These are phyloP conservation scores for Saksenaea oblongispora DNA, from an alignment of 371 early-diverging fungal genomes.

Conservation along the genomic window DNA sequence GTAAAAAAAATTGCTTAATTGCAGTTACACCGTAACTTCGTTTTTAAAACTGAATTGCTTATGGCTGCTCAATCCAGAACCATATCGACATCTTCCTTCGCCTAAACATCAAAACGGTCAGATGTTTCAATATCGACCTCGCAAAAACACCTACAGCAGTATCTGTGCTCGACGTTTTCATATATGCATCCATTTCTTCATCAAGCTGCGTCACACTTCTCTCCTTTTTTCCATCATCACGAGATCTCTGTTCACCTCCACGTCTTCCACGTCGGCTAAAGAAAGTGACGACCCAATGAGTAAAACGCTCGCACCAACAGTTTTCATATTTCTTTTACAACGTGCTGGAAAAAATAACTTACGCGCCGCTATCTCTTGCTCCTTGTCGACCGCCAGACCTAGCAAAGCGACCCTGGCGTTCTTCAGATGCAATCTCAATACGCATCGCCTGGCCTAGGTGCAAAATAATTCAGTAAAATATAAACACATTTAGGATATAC, in stretches of 20 bases:
- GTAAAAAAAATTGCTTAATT: neutral
- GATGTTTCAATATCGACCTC: neutral
- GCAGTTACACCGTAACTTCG: neutral
- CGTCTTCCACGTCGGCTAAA: conserved; percentile 13
- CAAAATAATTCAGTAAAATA: neutral
- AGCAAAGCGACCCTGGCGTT: conserved; percentile 8
- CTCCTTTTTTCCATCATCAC: conserved; percentile 14
- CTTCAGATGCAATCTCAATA: conserved; percentile 20
- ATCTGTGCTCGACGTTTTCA: conserved; percentile 19
- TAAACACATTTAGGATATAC: conserved; percentile 10
- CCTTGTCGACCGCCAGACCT: neutral
- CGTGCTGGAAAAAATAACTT: too few relatives aligned
- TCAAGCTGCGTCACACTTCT: conserved; percentile 35
- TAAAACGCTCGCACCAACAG: too few relatives aligned
- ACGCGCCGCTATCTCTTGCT: conserved; percentile 3
- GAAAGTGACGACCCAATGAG: neutral
- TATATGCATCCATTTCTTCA: conserved; percentile 49
- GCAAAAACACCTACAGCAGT: neutral
- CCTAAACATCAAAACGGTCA: neutral
- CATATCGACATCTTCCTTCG: neutral
- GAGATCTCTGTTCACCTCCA: conserved; percentile 5
- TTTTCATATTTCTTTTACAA: too few relatives aligned
- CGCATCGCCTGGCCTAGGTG: conserved; percentile 34
- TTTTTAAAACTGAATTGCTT: conserved; percentile 1
- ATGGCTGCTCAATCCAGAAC: neutral